phyloP scores from a whole-genome alignment of 495 filamentous ascomycete species.

The Podospora sp. region DNA sequence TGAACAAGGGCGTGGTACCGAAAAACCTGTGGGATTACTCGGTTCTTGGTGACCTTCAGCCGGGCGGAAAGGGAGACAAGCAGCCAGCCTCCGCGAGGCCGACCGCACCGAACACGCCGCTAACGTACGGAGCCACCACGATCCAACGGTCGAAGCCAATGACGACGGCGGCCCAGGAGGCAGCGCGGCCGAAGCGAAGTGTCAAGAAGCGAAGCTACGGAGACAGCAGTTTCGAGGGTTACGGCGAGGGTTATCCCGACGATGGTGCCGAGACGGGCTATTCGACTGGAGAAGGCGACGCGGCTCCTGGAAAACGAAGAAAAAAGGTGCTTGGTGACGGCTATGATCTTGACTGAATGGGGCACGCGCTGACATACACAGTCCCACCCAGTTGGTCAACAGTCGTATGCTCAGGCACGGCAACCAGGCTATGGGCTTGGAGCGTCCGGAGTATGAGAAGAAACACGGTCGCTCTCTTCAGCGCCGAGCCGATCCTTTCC shows the following conservation, averaged over 20 bases:
- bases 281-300: constrained; percentile 56
- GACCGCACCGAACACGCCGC: constrained; percentile 48
- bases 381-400: constrained; percentile 31
- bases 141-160: constrained; percentile 32
- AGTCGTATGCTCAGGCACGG: constrained; percentile 35
- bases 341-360: constrained; percentile 30
- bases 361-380: constrained; percentile 31
- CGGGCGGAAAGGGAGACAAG: constrained; percentile 37
- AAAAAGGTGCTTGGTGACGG: constrained; percentile 55
- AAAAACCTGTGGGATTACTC: constrained; percentile 52
- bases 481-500: constrained; percentile 18
- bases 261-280: constrained; percentile 52
- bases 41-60: constrained; percentile 53
- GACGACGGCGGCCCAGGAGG: constrained; percentile 31
- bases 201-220: constrained; percentile 56
- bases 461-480: neutral
- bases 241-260: constrained; percentile 56
- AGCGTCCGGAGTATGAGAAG: constrained; percentile 36
- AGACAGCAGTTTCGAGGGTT: constrained; percentile 60
- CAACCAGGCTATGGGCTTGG: constrained; percentile 46
- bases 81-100: constrained; percentile 42
- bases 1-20: constrained; percentile 52
- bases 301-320: constrained; percentile 51
- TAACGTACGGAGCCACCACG: constrained; percentile 26
- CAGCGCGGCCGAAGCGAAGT: constrained; percentile 44